Evolutionary conservation across 495 filamentous ascomycete genomes (phyloP).

Genomic region (Aspergillus avenaceus): DNA sequence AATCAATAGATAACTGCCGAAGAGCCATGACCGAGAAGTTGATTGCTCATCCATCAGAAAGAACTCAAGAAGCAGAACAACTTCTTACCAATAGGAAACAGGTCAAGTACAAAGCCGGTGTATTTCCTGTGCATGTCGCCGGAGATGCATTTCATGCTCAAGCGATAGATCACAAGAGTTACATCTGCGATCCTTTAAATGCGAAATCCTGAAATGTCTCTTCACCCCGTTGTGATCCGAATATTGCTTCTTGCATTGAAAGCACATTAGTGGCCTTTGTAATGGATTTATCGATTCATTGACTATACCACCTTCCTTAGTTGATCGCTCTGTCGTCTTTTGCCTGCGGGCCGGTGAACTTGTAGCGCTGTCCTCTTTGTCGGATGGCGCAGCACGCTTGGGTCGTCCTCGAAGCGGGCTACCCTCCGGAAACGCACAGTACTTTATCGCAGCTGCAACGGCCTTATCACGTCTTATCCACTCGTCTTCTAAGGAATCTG

Average conservation of each 20-base stretch:
- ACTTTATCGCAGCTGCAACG: conserved; percentile 13
- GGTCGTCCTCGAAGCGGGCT: conserved; percentile 20
- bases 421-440: conserved; percentile 21
- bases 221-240: conserved; percentile 15
- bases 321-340: neutral
- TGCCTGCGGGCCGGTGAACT: too few species aligned
- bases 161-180: conserved; percentile 10
- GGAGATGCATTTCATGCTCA: conserved; percentile 26
- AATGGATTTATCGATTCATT: neutral
- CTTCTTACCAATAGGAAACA: too few species aligned
- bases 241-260: conserved; percentile 15
- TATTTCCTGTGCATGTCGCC: conserved; percentile 17
- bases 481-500: conserved; percentile 20
- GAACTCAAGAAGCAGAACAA: too few species aligned
- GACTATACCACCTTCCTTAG: too few species aligned
- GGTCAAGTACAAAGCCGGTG: conserved; percentile 10
- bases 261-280: conserved; percentile 8
- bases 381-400: conserved; percentile 16
- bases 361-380: neutral
- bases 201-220: conserved; percentile 21
- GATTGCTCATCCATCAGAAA: too few species aligned
- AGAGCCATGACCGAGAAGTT: too few species aligned
- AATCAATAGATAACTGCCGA: too few species aligned
- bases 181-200: conserved; percentile 16
- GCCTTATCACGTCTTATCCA: conserved; percentile 21